Evolutionary conservation across 148 eudicot species (phyloP), one percentile per base, ranked within the genome.

Genomic region (Rheum nobile): DNA sequence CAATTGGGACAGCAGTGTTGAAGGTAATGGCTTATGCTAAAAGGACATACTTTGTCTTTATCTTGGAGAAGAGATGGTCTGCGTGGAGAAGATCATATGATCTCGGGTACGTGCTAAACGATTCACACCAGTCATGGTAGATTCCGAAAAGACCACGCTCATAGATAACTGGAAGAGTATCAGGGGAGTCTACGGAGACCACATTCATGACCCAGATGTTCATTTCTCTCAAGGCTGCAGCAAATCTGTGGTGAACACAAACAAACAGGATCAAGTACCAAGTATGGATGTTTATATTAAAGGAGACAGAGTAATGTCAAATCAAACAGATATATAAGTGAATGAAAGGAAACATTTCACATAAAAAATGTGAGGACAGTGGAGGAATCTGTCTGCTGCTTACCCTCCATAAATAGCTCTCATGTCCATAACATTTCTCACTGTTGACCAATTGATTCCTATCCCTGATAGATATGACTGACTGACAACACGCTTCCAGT

Each of bases 371-470:
- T 13, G 31, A 11, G 65, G 70, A 32, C 22, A 65, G 41, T 32
- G 70, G 70, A 34, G 38, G 3, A 22, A 44, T 69, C 41, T 44
- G 35, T 59, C 63, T 77, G 37, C 63, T 77, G 37, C 96, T 82
- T 83, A 91, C 97, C 97, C 97, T 89, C 97, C 97, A 29, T 91
- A 91, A 19, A 85, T 75, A 61, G 92, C 84, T 80, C 81, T 80
- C 96, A 91, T 91, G 87, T 91, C 96, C 96, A 91, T 91, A 71
- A 86, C 91, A 74, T 91, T 91, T 77, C 97, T 86, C 46, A 91
- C 88, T 32, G 80, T 83, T 26, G 86, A 76, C 97, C 93, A 89
- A 75, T 82, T 86, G 77, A 91, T 89, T 17, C 91, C 91, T 78
- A 91, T 76, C 47, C 97, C 88, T 16, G 79, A 82, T 4, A 91